Base-by-base conservation (phyloP, 2,329 filamentous ascomycete genomes). In the Zymoseptoria ardabiliae region DNA sequence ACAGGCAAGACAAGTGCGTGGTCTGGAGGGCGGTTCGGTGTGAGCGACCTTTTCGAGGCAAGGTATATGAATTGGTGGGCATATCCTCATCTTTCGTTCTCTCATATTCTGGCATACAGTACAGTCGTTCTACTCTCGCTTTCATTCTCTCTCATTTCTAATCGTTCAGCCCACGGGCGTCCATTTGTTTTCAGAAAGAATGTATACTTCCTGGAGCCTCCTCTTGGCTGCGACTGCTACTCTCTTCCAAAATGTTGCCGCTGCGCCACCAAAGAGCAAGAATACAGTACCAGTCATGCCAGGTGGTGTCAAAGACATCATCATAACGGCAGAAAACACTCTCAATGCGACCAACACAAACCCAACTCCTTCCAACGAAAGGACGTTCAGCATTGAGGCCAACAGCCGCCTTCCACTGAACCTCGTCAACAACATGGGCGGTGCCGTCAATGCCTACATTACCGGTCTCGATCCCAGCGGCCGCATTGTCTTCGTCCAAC, bases 351-450 rank as follows among this genome's bases (percentile, higher is more conserved):
- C 61, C 21, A 62, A 62, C 20, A 50, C 58, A 23, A 49, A 23
- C 8, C 55, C 61, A 19, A 56, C 52, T 23, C 58, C 55, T 7
- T 50, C 53, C 20, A 62, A 62, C 41, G 56, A 53, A 19, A 61
- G 61, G 11, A 53, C 50, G 1, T 30, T 59, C 10, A 55, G 59
- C 41, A 56, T 51, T 19, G 53, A 25, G 9, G 56, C 51, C 35
- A 62, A 57, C 48, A 45, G 48, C 20, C 49, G 50, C 49, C 59
- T 68, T 7, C 68, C 67, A 19, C 60, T 72, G 17, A 59, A 64
- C 1, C 65, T 81, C 6, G 70, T 78, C 62, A 81, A 81, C 67
- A 80, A 79, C 62, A 73, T 78, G 50, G 62, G 63, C 11, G 73
- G 71, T 3, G 61, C 66, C 0, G 65, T 81, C 60, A 78, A 76